Conservation (phyloP, 164 flowering plant genomes). For the Aristolochia fimbriata region DNA sequence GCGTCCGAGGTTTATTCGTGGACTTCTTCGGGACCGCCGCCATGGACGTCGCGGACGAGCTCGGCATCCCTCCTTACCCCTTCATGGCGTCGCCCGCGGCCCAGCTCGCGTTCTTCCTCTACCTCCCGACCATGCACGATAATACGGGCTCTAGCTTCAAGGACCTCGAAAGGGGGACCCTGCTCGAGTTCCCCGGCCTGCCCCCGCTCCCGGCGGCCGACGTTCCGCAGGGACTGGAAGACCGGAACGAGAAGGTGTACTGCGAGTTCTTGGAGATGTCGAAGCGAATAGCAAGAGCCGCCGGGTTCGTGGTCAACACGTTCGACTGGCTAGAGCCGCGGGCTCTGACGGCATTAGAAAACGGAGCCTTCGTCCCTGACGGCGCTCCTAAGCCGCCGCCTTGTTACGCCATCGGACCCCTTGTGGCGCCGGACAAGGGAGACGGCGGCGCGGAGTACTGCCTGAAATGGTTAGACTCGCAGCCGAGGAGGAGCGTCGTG, state of each 20-base stretch:
- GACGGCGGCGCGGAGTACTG: conserved; percentile 11
- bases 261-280: conserved; percentile 1
- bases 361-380: conserved; percentile 5
- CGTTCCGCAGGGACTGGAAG: conserved; percentile 11
- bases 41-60: conserved; percentile 8
- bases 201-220: conserved; percentile 11
- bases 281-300: neutral
- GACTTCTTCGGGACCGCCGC: conserved; percentile 29
- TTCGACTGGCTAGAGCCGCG: conserved; percentile 18
- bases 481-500: conserved; percentile 30
- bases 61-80: conserved; percentile 20
- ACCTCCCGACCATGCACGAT: conserved; percentile 9
- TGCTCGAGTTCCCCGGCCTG: conserved; percentile 13
- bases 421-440: conserved; percentile 8
- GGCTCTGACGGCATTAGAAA: conserved; percentile 8
- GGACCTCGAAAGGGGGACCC: neutral
- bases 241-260: conserved; percentile 10
- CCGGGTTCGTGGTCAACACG: conserved; percentile 25
- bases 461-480: conserved; percentile 30
- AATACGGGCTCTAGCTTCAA: conserved; percentile 5
- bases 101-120: conserved; percentile 6
- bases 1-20: conserved; percentile 18
- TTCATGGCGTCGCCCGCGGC: conserved; percentile 16
- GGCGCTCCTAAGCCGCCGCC: conserved; percentile 7
- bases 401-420: conserved; percentile 18